These are phyloP conservation scores for Gautieria morchelliformis DNA, from an alignment of 768 basidiomycete genomes.

Conservation along the genomic window DNA sequence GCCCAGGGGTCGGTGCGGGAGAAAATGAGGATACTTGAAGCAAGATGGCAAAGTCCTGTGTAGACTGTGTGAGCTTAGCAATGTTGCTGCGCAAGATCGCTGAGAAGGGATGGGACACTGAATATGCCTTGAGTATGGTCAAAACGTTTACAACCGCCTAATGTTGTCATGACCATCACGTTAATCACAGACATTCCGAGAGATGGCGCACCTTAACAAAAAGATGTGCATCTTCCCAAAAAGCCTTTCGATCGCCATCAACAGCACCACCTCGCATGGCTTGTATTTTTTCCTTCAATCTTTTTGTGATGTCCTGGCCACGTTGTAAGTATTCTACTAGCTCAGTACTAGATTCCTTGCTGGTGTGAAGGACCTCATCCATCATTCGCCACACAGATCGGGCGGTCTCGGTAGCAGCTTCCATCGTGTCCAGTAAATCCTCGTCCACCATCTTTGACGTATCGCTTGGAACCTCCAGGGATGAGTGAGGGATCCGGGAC, in stretches of 20 bases:
- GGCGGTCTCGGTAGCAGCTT: slow-evolving; percentile 68
- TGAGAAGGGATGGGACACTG: slow-evolving; percentile 45
- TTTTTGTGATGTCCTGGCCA: slow-evolving; percentile 56
- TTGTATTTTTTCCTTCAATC: slow-evolving; percentile 48
- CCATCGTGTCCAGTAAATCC: slow-evolving; percentile 71
- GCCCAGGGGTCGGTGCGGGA: slow-evolving; percentile 41
- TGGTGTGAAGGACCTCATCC: slow-evolving; percentile 51
- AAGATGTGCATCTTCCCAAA: slow-evolving; percentile 68
- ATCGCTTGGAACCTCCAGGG: slow-evolving; percentile 39
- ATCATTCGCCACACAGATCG: slow-evolving; percentile 77
- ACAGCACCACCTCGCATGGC: slow-evolving; percentile 47
- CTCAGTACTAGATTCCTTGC: slow-evolving; percentile 31
- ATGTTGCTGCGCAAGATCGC: slow-evolving; percentile 58
- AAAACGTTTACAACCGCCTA: slow-evolving; percentile 73
- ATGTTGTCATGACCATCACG: slow-evolving; percentile 1
- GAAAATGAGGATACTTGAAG: slow-evolving; percentile 80
- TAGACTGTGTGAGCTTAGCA: slow-evolving; percentile 69
- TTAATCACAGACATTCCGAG: neutral
- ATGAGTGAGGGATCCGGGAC: slow-evolving; percentile 2
- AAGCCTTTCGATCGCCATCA: slow-evolving; percentile 44
- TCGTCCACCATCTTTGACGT: slow-evolving; percentile 65
- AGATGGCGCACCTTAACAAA: slow-evolving; percentile 63
- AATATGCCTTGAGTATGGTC: slow-evolving; percentile 58
- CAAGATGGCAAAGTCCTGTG: slow-evolving; percentile 81
- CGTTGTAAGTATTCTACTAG: slow-evolving; percentile 45